Evolutionary conservation across 257 asterid species (phyloP).

Genomic region (Gentiana straminea): DNA sequence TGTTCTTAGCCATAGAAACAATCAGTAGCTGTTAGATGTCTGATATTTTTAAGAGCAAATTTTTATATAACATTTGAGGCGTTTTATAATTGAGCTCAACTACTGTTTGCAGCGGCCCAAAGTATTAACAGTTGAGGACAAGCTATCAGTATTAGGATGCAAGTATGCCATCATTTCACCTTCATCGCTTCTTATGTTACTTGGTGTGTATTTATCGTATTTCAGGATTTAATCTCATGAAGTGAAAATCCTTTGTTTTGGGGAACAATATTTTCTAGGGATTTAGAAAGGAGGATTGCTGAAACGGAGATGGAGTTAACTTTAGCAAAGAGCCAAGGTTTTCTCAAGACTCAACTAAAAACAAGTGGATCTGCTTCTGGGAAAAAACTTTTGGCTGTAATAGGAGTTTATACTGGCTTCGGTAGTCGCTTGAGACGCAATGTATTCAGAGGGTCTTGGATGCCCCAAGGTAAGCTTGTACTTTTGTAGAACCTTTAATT

Average conservation of each 20-base stretch:
- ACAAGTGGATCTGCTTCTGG: slow-evolving; percentile 39
- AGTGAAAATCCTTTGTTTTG: neutral
- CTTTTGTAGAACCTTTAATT: too few species aligned
- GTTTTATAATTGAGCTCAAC: slow-evolving; percentile 1
- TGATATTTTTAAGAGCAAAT: neutral
- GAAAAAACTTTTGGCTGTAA: slow-evolving; percentile 65
- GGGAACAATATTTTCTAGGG: slow-evolving; percentile 26
- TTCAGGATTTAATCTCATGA: too few species aligned
- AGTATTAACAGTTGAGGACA: slow-evolving; percentile 80
- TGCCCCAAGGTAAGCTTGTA: slow-evolving; percentile 50
- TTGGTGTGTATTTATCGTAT: neutral
- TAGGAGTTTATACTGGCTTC: slow-evolving; percentile 83
- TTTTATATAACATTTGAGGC: neutral
- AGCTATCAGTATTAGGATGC: slow-evolving; percentile 75
- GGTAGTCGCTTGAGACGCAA: slow-evolving; percentile 72
- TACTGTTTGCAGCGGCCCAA: slow-evolving; percentile 60
- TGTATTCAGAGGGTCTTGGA: slow-evolving; percentile 68
- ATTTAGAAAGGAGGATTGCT: slow-evolving; percentile 63
- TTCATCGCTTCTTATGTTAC: neutral
- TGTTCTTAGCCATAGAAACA: neutral
- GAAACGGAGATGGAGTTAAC: slow-evolving; percentile 90
- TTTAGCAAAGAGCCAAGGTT: slow-evolving; percentile 86
- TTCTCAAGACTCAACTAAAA: slow-evolving; percentile 59
- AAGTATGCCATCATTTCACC: slow-evolving; percentile 37
- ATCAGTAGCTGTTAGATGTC: neutral